Evolutionary conservation across 148 eudicot genomes (phyloP).

Genomic region (Rhododendron ferrugineum): DNA sequence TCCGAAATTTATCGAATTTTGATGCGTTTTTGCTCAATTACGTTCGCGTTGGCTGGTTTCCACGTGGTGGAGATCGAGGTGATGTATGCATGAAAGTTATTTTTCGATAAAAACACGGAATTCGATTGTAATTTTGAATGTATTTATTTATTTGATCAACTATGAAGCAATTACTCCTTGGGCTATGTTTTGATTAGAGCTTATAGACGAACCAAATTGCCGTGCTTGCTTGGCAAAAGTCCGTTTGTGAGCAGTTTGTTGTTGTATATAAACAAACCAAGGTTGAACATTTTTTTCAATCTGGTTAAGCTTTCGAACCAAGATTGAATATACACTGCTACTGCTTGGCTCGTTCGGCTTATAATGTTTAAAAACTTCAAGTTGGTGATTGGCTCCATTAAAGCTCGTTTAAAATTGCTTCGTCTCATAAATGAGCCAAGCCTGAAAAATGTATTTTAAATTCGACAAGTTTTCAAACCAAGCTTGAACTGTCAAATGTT

Average conservation of each 20-base stretch:
- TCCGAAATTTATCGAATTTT: background rate
- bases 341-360: background rate
- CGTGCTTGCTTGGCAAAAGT: background rate
- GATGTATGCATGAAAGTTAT: background rate
- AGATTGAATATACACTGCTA: background rate
- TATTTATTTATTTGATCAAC: background rate
- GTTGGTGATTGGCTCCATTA: background rate
- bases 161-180: background rate
- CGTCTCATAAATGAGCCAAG: background rate
- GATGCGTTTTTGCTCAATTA: conserved; percentile 11
- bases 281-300: too few relatives aligned
- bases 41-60: background rate
- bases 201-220: background rate
- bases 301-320: background rate
- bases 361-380: background rate
- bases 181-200: background rate
- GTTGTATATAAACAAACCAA: too few relatives aligned
- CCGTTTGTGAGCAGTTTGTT: background rate
- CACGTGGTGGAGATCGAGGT: conserved; percentile 6
- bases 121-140: background rate
- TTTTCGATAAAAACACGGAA: background rate
- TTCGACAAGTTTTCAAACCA: background rate
- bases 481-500: background rate
- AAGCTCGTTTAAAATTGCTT: background rate
- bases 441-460: background rate